Percentiles rank a stretch among this genome's conserved stretches.
These are phyloP conservation scores for Uronychia setigera DNA, from an alignment of 73 alveolate species.

Conservation along the genomic window DNA sequence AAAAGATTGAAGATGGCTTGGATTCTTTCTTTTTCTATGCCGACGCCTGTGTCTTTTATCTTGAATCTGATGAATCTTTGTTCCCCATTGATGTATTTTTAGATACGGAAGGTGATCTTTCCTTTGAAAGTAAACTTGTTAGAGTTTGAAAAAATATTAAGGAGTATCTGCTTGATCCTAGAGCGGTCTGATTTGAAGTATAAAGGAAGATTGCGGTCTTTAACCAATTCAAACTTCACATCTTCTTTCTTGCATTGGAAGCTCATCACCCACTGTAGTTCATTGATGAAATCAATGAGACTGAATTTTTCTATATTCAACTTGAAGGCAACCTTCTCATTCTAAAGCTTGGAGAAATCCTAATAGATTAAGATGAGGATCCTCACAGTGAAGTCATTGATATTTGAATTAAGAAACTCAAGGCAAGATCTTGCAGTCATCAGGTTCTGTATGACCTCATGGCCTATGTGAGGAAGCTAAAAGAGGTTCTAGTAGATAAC, in stretches of 20 bases:
- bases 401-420: slow-evolving; percentile 15
- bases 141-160: slow-evolving; percentile 27
- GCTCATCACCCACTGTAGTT: slow-evolving; percentile 24
- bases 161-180: slow-evolving; percentile 20
- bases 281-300: slow-evolving; percentile 5
- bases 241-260: slow-evolving; percentile 14
- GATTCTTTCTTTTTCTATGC: slow-evolving; percentile 37
- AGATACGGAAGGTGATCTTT: slow-evolving; percentile 16
- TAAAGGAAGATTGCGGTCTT: slow-evolving; percentile 27
- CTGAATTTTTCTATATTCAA: background rate
- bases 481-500: background rate
- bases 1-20: slow-evolving; percentile 26
- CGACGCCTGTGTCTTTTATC: slow-evolving; percentile 39
- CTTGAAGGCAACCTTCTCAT: background rate
- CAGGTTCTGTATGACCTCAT: background rate
- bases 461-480: background rate
- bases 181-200: slow-evolving; percentile 19
- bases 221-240: slow-evolving; percentile 13
- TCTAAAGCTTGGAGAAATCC: slow-evolving; percentile 36
- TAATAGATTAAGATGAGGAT: background rate
- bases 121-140: slow-evolving; percentile 38
- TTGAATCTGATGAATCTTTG: slow-evolving; percentile 2
- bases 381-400: slow-evolving; percentile 40
- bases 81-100: background rate
- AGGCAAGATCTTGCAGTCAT: slow-evolving; percentile 33